Conservation (phyloP, 768 basidiomycete species). For the Russula vinacea region DNA sequence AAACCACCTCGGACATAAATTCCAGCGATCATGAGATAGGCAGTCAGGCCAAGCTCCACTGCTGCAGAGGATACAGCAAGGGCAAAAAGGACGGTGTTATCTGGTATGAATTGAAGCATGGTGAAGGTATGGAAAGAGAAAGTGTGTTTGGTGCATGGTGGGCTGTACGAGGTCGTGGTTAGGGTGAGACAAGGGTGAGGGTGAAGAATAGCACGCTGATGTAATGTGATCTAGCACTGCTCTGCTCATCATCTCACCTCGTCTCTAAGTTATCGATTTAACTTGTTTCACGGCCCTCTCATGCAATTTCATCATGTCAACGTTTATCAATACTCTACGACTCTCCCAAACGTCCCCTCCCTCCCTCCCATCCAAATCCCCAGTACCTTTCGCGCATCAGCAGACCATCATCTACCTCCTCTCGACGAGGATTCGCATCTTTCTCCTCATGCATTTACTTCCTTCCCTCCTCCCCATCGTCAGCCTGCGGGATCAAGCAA, state of each 20-base stretch:
- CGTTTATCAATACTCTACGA: slow-evolving; percentile 33
- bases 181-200: too few relatives aligned
- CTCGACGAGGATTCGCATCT: slow-evolving; percentile 43
- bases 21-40: slow-evolving; percentile 52
- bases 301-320: slow-evolving; percentile 30
- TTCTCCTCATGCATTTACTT: slow-evolving; percentile 32
- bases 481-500: slow-evolving; percentile 30
- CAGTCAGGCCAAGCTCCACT: slow-evolving; percentile 71
- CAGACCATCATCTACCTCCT: slow-evolving; percentile 36
- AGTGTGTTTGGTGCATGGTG: neutral
- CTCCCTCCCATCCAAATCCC: slow-evolving; percentile 48
- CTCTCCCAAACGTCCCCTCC: slow-evolving; percentile 41
- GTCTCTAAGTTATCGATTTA: slow-evolving; percentile 13
- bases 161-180: too few relatives aligned
- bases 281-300: slow-evolving; percentile 17
- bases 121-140: neutral
- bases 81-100: slow-evolving; percentile 37
- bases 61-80: slow-evolving; percentile 65
- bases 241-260: slow-evolving; percentile 1
- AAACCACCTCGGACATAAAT: neutral
- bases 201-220: slow-evolving; percentile 14
- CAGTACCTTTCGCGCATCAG: slow-evolving; percentile 33
- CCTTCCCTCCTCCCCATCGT: slow-evolving; percentile 33
- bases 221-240: slow-evolving; percentile 12
- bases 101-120: slow-evolving; percentile 9